These are phyloP conservation scores for Persicaria maculosa DNA, from an alignment of 148 eudicot genomes.

Conservation along the genomic window DNA sequence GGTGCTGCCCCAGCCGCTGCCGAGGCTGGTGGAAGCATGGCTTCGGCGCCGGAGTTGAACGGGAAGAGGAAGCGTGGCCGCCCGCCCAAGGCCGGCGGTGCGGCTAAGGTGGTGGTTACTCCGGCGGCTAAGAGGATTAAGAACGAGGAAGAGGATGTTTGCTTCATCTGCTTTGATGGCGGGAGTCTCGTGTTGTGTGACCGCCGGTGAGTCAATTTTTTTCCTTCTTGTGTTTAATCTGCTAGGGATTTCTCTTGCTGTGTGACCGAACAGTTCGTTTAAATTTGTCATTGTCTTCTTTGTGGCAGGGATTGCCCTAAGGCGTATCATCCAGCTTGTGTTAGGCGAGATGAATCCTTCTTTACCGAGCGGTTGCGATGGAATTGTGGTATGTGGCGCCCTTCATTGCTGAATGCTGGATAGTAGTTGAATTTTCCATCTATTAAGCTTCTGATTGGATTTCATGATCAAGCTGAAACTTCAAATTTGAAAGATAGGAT, in stretches of 20 bases:
- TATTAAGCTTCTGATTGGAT: neutral
- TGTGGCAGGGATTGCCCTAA: constrained; percentile 28
- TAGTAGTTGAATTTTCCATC: neutral
- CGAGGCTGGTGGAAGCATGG: neutral
- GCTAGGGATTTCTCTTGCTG: neutral
- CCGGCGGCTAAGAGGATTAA: constrained; percentile 11
- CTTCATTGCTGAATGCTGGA: neutral
- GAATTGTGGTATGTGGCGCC: constrained; percentile 31
- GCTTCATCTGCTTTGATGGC: constrained; percentile 32
- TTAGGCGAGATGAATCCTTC: constrained; percentile 32
- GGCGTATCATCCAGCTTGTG: constrained; percentile 35
- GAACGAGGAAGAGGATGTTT: constrained; percentile 30
- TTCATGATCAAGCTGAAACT: neutral
- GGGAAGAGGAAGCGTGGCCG: constrained; percentile 17
- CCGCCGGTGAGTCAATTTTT: neutral
- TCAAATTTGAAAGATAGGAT: neutral
- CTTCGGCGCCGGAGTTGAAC: neutral
- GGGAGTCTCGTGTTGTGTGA: constrained; percentile 23
- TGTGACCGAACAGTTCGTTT: neutral
- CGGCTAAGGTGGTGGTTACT: neutral
- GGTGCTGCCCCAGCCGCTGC: neutral
- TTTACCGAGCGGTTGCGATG: constrained; percentile 23
- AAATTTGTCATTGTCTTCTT: neutral
- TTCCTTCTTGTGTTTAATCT: neutral
- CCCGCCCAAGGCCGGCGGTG: constrained; percentile 3